Evolutionary conservation across 2,329 filamentous ascomycete genomes (phyloP), one percentile per base, ranked within the genome.

Genomic region (Elsinoe fawcettii): DNA sequence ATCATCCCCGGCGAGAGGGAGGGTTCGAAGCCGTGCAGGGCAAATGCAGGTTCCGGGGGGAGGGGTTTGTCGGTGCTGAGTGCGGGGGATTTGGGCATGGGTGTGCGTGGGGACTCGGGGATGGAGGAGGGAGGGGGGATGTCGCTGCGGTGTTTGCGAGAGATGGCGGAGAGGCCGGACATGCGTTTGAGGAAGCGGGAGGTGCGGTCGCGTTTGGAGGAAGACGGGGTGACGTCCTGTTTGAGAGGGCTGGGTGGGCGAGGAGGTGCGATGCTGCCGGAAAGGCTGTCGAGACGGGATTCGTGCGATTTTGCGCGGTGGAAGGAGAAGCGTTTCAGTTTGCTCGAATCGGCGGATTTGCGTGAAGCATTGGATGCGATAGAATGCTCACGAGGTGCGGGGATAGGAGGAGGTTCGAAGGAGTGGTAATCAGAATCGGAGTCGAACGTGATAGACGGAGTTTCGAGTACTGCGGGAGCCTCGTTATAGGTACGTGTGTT

Each of bases 141-240:
- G 14, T 53, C 43, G 39, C 23, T 47, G 63, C 63, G 43, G 69
- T 70, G 56, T 65, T 78, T 80, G 59, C 76, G 76, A 18, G 77
- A 76, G 60, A 73, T 75, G 3, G 61, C 62, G 23, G 66, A 65
- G 51, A 71, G 54, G 43, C 63, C 67, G 62, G 67, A 70, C 80
- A 87, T 84, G 57, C 84, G 78, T 64, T 83, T 82, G 66, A 87
- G 78, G 63, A 87, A 76, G 25, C 85, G 79, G 64, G 77, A 84
- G 59, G 80, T 80, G 64, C 77, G 77, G 61, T 73, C 80, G 46
- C 73, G 75, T 67, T 53, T 72, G 70, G 18, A 69, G 67, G 27
- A 63, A 58, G 41, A 64, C 66, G 43, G 65, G 60, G 25, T 61
- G 32, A 22, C 68, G 69, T 46, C 60, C 58, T 49, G 60, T 65